phyloP scores from a whole-genome alignment of 805 yeast genomes.

The Saccharomycopsis babjevae region DNA sequence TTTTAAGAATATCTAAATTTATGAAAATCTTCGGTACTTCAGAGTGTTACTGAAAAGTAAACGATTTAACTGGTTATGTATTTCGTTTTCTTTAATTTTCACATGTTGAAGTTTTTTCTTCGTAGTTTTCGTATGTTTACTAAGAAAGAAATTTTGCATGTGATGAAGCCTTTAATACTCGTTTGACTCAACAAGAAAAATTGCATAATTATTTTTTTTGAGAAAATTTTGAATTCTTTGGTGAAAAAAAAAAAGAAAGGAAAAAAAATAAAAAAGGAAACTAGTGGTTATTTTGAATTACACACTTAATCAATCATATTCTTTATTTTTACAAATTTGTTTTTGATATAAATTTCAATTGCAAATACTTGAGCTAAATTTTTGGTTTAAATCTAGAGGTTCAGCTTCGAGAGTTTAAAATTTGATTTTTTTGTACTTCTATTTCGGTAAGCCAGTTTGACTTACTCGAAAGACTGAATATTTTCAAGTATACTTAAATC shows the following conservation, averaged over 20 bases:
- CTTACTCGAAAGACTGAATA: too few relatives aligned
- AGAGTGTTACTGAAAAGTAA: too few relatives aligned
- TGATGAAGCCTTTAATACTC: background rate
- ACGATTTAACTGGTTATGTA: too few relatives aligned
- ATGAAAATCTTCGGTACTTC: too few relatives aligned
- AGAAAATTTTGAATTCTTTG: conserved; percentile 2
- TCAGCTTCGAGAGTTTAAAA: too few relatives aligned
- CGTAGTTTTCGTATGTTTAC: background rate
- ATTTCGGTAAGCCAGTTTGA: too few relatives aligned
- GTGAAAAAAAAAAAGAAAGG: background rate
- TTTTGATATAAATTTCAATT: background rate
- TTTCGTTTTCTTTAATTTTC: background rate
- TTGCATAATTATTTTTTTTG: background rate
- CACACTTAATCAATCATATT: background rate
- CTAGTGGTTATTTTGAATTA: conserved; percentile 23
- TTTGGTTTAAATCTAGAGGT: too few relatives aligned
- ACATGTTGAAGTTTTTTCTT: background rate
- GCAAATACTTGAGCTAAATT: too few relatives aligned
- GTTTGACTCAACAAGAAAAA: background rate
- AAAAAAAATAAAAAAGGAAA: conserved; percentile 11
- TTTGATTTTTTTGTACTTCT: too few relatives aligned
- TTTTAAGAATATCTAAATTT: too few relatives aligned
- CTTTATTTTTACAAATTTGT: background rate
- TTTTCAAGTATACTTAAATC: too few relatives aligned
- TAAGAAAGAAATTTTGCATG: background rate